These are phyloP conservation scores for Cryptococcus sp. DNA, from an alignment of 1,284 basidiomycete species.

Conservation along the genomic window DNA sequence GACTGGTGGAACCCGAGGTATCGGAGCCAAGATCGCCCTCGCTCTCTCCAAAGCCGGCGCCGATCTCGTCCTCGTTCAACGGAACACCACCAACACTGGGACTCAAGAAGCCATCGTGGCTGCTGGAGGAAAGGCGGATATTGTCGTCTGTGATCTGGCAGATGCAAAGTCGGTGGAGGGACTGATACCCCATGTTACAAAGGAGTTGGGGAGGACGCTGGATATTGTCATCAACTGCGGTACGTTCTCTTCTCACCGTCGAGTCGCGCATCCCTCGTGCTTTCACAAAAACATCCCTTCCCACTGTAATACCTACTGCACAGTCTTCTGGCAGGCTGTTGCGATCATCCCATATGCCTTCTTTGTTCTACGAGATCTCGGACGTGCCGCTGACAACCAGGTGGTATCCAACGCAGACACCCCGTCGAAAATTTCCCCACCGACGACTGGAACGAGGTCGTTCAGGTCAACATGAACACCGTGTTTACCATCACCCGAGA, in stretches of 20 bases:
- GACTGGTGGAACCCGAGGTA: slow-evolving; percentile 46
- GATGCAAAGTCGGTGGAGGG: slow-evolving; percentile 63
- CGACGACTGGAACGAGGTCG: slow-evolving; percentile 81
- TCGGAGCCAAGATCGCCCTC: slow-evolving; percentile 46
- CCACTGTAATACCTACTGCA: too few species aligned
- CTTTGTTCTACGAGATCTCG: not conserved
- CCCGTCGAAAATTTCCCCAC: slow-evolving; percentile 77
- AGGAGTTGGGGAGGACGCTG: slow-evolving; percentile 51
- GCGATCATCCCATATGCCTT: not conserved
- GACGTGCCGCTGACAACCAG: slow-evolving; percentile 8
- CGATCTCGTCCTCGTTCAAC: slow-evolving; percentile 69
- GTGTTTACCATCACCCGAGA: slow-evolving; percentile 49
- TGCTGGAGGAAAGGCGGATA: slow-evolving; percentile 46
- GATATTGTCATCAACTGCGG: slow-evolving; percentile 91
- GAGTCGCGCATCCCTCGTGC: not conserved
- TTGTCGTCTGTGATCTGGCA: slow-evolving; percentile 70
- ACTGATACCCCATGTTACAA: slow-evolving; percentile 53
- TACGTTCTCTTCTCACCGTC: too few species aligned
- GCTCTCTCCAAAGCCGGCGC: slow-evolving; percentile 61
- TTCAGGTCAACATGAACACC: slow-evolving; percentile 49
- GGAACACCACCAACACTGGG: slow-evolving; percentile 54
- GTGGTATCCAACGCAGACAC: slow-evolving; percentile 80
- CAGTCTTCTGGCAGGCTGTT: too few species aligned
- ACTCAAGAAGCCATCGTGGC: slow-evolving; percentile 54
- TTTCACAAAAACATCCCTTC: too few species aligned